phyloP scores from a whole-genome alignment of 129 eudicot genomes.

The Centrapalus pauciflorus region DNA sequence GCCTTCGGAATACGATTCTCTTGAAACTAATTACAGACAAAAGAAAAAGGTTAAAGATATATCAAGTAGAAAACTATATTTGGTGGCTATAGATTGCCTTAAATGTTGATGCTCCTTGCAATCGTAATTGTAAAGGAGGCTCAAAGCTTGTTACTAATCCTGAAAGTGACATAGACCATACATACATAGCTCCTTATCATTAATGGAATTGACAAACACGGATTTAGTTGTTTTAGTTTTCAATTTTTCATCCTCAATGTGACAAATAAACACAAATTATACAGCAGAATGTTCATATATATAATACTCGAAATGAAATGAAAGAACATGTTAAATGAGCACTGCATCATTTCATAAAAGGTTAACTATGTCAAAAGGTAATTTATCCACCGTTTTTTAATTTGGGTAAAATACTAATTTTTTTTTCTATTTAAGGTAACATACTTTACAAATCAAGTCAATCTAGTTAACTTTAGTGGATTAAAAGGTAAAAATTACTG shows the following conservation, averaged over 20 bases:
- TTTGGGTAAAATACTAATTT: no score
- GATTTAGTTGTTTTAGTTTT: not conserved
- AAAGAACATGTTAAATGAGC: no score
- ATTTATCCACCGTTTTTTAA: no score
- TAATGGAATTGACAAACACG: not conserved
- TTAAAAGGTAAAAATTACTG: no score
- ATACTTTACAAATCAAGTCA: no score
- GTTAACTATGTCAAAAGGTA: no score
- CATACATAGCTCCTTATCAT: not conserved
- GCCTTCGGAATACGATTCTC: conserved; percentile 56
- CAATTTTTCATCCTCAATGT: not conserved
- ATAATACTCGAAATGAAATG: no score
- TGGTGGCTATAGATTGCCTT: not conserved
- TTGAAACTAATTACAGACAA: conserved; percentile 45
- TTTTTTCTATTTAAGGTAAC: no score
- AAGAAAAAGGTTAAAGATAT: not conserved
- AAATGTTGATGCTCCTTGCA: not conserved
- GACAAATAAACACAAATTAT: no score
- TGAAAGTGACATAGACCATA: not conserved
- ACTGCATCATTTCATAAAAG: no score
- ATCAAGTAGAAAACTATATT: not conserved
- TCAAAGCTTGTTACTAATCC: not conserved
- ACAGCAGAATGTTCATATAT: no score
- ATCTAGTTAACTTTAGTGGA: no score
- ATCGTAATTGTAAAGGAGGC: not conserved